Base-by-base conservation (phyloP, 208 protist genomes). In the Blastocrithidia nonstop region DNA sequence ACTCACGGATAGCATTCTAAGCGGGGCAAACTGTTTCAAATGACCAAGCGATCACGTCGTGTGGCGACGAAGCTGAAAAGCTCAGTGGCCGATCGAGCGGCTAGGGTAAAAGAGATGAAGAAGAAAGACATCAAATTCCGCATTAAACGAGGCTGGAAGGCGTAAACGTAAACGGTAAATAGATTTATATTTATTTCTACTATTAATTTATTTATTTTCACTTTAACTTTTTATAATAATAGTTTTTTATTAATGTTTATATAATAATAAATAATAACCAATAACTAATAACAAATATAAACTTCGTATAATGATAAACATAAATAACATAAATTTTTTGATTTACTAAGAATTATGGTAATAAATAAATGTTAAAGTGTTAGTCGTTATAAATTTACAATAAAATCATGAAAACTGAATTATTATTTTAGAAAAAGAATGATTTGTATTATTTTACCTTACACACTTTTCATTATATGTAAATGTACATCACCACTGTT, bases 61-160 rank as follows among this genome's bases (percentile, higher is more conserved):
- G 85, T 94, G 21, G 77, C 73, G 11, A 72, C 70, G 6, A 89
- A 88, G 61, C 63, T 90, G 36, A 80, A 76, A 66, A 79, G 65
- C 50, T 90, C 80, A 40, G 75, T 85, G 7, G 52, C 50, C 0
- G 78, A 89, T 38, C 64, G 80, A 20, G 65, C 73, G 8, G 72
- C 53, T 11, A 57, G 71, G 11, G 71, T 60, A 17, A 94, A 94
- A 61, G 70, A 88, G 29, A 94, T 88, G 61, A 86, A 88, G 59
- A 89, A 90, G 74, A 94, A 90, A 65, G 71, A 90, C 46, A 74
- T 94, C 57, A 94, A 94, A 52, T 94, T 94, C 67, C 80, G 85
- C 59, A 94, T 94, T 45, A 71, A 81, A 35, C 80, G 85, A 27
- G 85, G 85, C 24, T 90, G 78, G 80, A 90, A 90, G 60, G 85